Conservation (phyloP, 106 monocot genomes). For the Cymbidium sinense region DNA sequence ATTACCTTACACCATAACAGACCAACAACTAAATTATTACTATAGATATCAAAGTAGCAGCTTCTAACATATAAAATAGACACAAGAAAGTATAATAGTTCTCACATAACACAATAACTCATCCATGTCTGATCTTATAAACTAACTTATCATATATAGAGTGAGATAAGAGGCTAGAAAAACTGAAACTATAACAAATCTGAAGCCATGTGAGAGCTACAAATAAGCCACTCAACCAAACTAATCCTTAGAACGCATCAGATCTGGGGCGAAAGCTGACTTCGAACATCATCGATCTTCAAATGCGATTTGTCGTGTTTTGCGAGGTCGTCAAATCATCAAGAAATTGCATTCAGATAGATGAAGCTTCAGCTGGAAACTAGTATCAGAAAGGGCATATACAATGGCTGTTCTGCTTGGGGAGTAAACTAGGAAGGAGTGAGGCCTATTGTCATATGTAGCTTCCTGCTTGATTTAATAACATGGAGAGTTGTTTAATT, state of each 20-base stretch:
- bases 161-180: too few species aligned
- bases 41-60: background rate
- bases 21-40: background rate
- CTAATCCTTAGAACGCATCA: too few species aligned
- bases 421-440: conserved; percentile 69
- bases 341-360: background rate
- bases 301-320: background rate
- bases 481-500: background rate
- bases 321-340: background rate
- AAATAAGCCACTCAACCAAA: too few species aligned
- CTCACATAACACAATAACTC: too few species aligned
- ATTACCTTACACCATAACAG: background rate
- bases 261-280: too few species aligned
- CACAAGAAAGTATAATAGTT: too few species aligned
- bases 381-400: conserved; percentile 67
- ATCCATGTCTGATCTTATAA: background rate
- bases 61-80: too few species aligned
- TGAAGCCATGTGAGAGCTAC: too few species aligned
- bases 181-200: too few species aligned
- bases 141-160: background rate
- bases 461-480: conserved; percentile 49
- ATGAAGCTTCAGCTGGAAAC: conserved; percentile 28
- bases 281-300: background rate
- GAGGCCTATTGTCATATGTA: conserved; percentile 55
- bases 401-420: conserved; percentile 84